Evolutionary conservation across 176 grass and related monocot species (phyloP).

Genomic region (Phragmites australis): DNA sequence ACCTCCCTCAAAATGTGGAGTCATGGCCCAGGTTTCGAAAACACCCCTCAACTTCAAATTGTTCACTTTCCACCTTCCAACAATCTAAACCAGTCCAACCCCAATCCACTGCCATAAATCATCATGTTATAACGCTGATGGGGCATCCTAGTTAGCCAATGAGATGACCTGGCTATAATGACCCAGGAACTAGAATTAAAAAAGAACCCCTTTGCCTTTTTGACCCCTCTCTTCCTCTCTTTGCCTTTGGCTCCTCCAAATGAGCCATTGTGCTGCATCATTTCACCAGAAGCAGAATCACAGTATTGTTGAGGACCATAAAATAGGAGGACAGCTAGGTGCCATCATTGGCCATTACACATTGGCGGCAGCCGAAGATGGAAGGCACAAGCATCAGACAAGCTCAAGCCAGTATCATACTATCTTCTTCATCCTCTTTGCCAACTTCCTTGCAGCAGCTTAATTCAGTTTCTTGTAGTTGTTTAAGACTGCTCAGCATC

Average conservation of each 20-base stretch:
- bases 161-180: neutral
- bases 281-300: neutral
- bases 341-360: neutral
- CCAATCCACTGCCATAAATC: neutral
- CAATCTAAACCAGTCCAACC: neutral
- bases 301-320: neutral
- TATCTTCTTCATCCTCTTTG: too few relatives aligned
- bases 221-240: too few relatives aligned
- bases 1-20: neutral
- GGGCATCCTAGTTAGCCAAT: neutral
- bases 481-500: too few relatives aligned
- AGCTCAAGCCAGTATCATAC: too few relatives aligned
- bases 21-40: neutral
- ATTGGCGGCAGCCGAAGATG: too few relatives aligned
- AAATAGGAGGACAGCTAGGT: neutral
- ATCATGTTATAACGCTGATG: too few relatives aligned
- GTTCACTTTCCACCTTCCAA: neutral
- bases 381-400: too few relatives aligned
- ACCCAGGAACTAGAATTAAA: too few relatives aligned
- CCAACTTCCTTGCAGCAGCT: too few relatives aligned
- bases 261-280: neutral
- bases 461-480: too few relatives aligned
- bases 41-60: neutral
- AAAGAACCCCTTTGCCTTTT: too few relatives aligned
- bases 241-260: neutral